Conservation (phyloP, 2,329 filamentous ascomycete genomes). For the Aspergillus puulaauensis region DNA sequence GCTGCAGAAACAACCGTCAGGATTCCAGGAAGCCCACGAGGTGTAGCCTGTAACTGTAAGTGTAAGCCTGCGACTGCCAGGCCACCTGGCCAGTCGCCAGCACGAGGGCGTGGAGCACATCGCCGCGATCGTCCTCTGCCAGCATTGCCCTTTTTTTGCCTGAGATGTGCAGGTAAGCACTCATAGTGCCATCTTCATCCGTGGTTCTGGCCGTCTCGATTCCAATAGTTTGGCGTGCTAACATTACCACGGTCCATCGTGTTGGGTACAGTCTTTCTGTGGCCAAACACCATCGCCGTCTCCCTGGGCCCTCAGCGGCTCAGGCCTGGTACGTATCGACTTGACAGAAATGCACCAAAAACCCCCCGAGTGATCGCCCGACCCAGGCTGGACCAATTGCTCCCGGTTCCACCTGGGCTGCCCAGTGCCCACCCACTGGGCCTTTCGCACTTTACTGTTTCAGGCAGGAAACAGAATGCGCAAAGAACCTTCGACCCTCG, state of each 20-base stretch:
- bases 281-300: not conserved
- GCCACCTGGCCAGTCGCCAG: not conserved
- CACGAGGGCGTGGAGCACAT: conserved; percentile 1
- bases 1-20: not conserved
- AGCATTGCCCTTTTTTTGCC: not conserved
- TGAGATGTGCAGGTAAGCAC: not conserved
- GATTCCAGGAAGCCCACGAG: not conserved
- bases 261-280: not conserved
- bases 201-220: conserved; percentile 1
- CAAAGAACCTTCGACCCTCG: conserved; percentile 5
- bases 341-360: not conserved
- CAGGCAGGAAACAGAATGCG: not conserved
- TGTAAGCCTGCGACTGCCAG: not conserved
- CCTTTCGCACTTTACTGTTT: not conserved
- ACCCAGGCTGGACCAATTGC: not conserved
- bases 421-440: not conserved
- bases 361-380: conserved; percentile 10
- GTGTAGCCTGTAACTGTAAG: too few relatives aligned
- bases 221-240: not conserved
- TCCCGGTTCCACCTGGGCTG: conserved; percentile 4
- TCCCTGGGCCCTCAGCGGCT: not conserved
- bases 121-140: not conserved
- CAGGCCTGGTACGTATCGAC: not conserved
- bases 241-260: not conserved
- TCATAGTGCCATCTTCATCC: not conserved